These are phyloP conservation scores for Apiotrichum domesticum DNA, from an alignment of 1,284 basidiomycete genomes.

Conservation along the genomic window DNA sequence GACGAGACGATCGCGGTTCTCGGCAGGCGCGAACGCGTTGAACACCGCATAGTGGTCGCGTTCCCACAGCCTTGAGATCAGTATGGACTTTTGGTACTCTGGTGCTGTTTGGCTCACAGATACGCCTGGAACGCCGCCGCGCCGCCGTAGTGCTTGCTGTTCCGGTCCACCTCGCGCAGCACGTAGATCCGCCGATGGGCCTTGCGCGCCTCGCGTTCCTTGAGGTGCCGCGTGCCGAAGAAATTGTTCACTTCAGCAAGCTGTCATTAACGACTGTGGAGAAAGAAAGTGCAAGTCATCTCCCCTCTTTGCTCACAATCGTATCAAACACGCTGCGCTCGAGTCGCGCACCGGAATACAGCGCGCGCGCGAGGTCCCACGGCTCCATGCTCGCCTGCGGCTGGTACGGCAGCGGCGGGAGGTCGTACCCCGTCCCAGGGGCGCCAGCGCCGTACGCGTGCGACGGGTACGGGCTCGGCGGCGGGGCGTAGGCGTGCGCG, in stretches of 20 bases:
- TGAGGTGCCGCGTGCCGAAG: not conserved
- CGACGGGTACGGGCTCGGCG: not conserved
- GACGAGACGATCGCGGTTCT: conserved; percentile 36
- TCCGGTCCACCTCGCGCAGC: conserved; percentile 17
- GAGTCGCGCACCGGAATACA: conserved; percentile 10
- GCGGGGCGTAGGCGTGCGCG: no score
- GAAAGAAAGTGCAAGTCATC: not conserved
- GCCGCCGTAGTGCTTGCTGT: conserved; percentile 36
- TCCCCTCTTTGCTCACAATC: conserved; percentile 26
- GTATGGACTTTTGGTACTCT: not conserved
- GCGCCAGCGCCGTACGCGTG: not conserved
- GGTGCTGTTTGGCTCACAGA: conserved; percentile 23
- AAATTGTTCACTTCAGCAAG: not conserved
- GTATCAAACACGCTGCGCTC: conserved; percentile 40
- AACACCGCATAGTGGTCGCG: conserved; percentile 35
- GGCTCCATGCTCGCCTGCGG: conserved; percentile 30
- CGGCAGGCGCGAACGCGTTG: conserved; percentile 26
- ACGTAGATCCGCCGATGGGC: conserved; percentile 38
- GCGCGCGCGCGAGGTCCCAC: conserved; percentile 32
- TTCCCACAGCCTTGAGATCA: conserved; percentile 34
- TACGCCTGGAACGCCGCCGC: conserved; percentile 43
- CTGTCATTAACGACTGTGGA: not conserved
- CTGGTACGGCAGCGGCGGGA: conserved; percentile 27
- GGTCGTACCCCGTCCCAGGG: conserved; percentile 21
- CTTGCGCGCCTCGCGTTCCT: not conserved